Percentiles rank a stretch among this genome's conserved stretches.
Evolutionary conservation across 116 monocot genomes (phyloP).

Genomic region (Phalaenopsis hybrid): DNA sequence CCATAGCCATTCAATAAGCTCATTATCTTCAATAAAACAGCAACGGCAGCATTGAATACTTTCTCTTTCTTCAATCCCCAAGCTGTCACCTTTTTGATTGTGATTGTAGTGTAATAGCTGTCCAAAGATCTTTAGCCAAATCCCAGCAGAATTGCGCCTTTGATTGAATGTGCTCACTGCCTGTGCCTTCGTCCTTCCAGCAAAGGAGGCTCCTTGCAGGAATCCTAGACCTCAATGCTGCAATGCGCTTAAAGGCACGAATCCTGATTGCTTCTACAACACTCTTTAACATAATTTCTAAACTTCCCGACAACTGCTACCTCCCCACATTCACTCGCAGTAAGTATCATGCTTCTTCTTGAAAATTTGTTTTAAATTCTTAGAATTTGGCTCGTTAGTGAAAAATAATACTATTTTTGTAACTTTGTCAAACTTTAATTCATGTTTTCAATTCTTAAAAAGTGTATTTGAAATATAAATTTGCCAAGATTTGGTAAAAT

Average conservation of each 20-base stretch:
- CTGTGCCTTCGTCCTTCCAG: slow-evolving; percentile 22
- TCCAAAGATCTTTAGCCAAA: not conserved
- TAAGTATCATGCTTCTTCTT: not conserved
- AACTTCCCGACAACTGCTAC: slow-evolving; percentile 27
- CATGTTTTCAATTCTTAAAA: too few relatives aligned
- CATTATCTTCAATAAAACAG: not conserved
- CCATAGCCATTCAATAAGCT: not conserved
- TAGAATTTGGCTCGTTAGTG: not conserved
- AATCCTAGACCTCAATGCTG: slow-evolving; percentile 28
- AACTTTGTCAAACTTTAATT: too few relatives aligned
- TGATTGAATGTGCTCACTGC: slow-evolving; percentile 5
- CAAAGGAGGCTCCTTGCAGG: not conserved
- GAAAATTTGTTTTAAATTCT: not conserved
- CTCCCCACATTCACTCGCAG: slow-evolving; percentile 23
- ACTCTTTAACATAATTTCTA: slow-evolving; percentile 24
- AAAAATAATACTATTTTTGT: too few relatives aligned
- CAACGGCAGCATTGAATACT: not conserved
- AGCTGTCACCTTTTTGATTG: not conserved
- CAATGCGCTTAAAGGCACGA: slow-evolving; percentile 6
- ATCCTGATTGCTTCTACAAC: slow-evolving; percentile 28
- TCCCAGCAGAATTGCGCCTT: slow-evolving; percentile 17
- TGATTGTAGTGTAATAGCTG: slow-evolving; percentile 3
- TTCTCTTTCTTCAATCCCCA: not conserved
- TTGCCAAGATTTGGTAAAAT: too few relatives aligned
- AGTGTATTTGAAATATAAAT: too few relatives aligned